Percentiles rank a stretch among this genome's conserved stretches.
Evolutionary conservation across 441 rosid genomes (phyloP).

Genomic region (Aquilaria agallochum): DNA sequence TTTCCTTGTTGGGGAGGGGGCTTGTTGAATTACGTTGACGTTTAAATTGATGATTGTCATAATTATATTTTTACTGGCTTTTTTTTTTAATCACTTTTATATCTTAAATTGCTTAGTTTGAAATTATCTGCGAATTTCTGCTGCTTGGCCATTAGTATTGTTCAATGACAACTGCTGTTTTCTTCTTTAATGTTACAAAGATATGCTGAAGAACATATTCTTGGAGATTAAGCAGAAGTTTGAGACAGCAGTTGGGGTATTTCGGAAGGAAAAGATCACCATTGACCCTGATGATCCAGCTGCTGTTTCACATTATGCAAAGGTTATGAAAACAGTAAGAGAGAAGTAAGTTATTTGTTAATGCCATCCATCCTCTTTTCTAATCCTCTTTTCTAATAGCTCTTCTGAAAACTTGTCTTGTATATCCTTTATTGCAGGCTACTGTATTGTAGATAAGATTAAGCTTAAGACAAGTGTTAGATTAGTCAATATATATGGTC

Average conservation of each 20-base stretch:
- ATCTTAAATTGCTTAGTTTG: neutral
- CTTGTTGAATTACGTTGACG: neutral
- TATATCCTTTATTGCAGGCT: neutral
- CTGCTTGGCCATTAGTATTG: slow-evolving; percentile 5
- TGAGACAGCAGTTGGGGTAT: slow-evolving; percentile 75
- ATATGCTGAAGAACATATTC: slow-evolving; percentile 88
- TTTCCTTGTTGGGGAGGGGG: too few species aligned
- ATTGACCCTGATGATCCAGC: slow-evolving; percentile 89
- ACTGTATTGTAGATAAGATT: neutral
- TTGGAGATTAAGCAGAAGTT: slow-evolving; percentile 80
- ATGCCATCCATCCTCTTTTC: neutral
- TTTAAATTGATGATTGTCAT: too few species aligned
- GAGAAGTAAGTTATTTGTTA: slow-evolving; percentile 58
- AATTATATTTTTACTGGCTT: too few species aligned
- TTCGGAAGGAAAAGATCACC: slow-evolving; percentile 83
- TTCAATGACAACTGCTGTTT: slow-evolving; percentile 19
- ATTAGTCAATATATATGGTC: neutral
- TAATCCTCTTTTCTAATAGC: neutral
- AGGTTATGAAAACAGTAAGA: slow-evolving; percentile 86
- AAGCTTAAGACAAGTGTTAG: neutral
- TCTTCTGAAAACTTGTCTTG: neutral
- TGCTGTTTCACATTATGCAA: slow-evolving; percentile 81
- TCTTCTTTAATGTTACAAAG: slow-evolving; percentile 28
- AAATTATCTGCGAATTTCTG: neutral
- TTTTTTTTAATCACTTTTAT: neutral